A percentile compares a stretch with the other conserved stretches of the same genome.
phyloP scores from a whole-genome alignment of 768 basidiomycete genomes.

The Hygrocybe coccinea region DNA sequence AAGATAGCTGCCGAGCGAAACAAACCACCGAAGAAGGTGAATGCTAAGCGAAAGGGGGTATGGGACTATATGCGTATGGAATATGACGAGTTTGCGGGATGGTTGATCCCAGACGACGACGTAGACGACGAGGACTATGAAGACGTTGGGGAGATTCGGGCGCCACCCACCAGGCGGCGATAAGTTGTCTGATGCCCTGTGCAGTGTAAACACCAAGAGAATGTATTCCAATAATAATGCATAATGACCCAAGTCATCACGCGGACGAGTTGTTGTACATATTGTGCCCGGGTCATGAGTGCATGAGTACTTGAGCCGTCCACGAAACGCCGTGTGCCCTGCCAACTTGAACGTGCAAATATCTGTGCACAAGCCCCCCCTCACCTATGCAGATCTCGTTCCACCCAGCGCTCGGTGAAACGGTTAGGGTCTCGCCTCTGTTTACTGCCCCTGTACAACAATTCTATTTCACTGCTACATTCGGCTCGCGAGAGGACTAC shows the following conservation, averaged over 20 bases:
- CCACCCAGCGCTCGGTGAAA: constrained; percentile 35
- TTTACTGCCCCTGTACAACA: constrained; percentile 14
- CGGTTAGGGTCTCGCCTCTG: constrained; percentile 24
- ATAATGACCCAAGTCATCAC: no score
- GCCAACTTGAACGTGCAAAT: no score
- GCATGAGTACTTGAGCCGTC: no score
- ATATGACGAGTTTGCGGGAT: neutral
- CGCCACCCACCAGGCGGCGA: neutral
- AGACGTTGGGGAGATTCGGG: neutral
- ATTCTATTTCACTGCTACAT: constrained; percentile 36
- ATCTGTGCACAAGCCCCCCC: neutral
- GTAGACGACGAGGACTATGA: constrained; percentile 9
- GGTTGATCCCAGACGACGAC: constrained; percentile 6
- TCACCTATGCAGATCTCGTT: constrained; percentile 35
- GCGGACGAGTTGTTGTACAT: neutral
- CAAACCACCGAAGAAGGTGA: neutral
- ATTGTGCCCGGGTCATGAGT: neutral
- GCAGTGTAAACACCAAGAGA: no score
- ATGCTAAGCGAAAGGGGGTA: neutral
- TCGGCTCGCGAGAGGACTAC: constrained; percentile 28
- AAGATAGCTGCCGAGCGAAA: constrained; percentile 19
- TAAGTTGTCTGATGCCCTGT: no score
- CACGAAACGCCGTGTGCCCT: no score
- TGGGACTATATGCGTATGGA: neutral
- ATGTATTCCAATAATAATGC: neutral